These are phyloP conservation scores for Kurtzmaniella quercitrusa DNA, from an alignment of 1,139 yeast species.

Conservation along the genomic window DNA sequence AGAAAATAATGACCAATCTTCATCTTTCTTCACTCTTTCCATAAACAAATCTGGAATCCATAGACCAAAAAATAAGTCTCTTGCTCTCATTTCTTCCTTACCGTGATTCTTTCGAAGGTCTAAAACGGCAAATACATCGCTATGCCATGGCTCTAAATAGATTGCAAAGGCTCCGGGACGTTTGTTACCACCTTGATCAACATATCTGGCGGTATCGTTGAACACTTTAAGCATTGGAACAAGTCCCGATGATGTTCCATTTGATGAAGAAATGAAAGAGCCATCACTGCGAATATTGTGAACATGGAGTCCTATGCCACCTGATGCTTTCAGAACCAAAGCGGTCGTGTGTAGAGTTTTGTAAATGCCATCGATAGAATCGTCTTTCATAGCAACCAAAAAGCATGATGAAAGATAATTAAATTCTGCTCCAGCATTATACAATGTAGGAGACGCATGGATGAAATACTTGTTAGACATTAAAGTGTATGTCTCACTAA, in stretches of 20 bases:
- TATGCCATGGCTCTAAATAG: slow-evolving; percentile 61
- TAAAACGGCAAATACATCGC: slow-evolving; percentile 49
- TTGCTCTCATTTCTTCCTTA: slow-evolving; percentile 52
- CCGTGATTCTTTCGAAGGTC: slow-evolving; percentile 55
- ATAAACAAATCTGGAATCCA: slow-evolving; percentile 62
- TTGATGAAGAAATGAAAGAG: slow-evolving; percentile 48
- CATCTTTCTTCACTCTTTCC: slow-evolving; percentile 47
- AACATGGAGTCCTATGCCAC: slow-evolving; percentile 57
- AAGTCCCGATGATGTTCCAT: slow-evolving; percentile 53
- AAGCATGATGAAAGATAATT: slow-evolving; percentile 53
- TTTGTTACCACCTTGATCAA: slow-evolving; percentile 62
- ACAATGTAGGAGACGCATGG: slow-evolving; percentile 55
- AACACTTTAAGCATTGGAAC: slow-evolving; percentile 59
- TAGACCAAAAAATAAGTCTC: slow-evolving; percentile 54
- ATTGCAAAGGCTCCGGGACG: slow-evolving; percentile 64
- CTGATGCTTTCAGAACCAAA: slow-evolving; percentile 54
- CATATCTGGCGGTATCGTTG: slow-evolving; percentile 57
- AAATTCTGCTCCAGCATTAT: slow-evolving; percentile 49
- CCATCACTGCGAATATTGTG: slow-evolving; percentile 52
- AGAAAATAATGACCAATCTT: slow-evolving; percentile 54
- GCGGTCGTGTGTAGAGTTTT: slow-evolving; percentile 53
- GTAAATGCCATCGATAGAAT: slow-evolving; percentile 56
- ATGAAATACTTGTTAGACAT: slow-evolving; percentile 51
- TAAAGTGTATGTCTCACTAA: slow-evolving; percentile 45
- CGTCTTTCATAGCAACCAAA: slow-evolving; percentile 54